Percentiles rank a stretch among this genome's conserved stretches.
phyloP scores from a whole-genome alignment of 2,329 filamentous ascomycete genomes.

The Sclerotinia trifoliorum region DNA sequence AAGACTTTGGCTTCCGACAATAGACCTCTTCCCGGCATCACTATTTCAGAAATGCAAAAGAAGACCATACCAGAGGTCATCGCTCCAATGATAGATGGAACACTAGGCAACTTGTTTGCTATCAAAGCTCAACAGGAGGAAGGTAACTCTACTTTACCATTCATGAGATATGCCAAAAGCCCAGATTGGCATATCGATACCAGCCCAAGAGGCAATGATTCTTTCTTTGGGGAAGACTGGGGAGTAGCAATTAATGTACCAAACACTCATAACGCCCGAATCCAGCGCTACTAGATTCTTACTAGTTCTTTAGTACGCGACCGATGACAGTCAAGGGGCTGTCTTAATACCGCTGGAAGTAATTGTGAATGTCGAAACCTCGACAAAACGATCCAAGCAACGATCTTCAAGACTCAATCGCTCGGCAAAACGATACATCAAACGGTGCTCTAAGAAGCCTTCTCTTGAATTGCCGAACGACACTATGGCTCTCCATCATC shows the following conservation, averaged over 20 bases:
- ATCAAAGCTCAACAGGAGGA: conserved; percentile 31
- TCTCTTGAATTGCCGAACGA: not conserved
- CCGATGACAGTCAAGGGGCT: not conserved
- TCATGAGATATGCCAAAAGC: conserved; percentile 32
- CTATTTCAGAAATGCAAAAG: conserved; percentile 31
- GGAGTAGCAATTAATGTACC: conserved; percentile 23
- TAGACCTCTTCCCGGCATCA: conserved; percentile 26
- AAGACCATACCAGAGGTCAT: conserved; percentile 31
- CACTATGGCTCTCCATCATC: not conserved
- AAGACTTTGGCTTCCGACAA: conserved; percentile 22
- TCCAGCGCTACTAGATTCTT: not conserved
- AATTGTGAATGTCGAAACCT: not conserved
- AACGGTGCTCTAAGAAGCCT: not conserved
- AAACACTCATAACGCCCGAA: not conserved
- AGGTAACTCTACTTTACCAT: conserved; percentile 24
- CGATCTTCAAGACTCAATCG: not conserved
- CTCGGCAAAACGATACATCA: not conserved
- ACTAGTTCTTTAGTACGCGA: not conserved
- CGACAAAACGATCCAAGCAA: not conserved
- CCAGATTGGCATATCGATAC: conserved; percentile 34
- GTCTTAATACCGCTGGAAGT: not conserved
- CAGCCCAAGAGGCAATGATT: conserved; percentile 33
- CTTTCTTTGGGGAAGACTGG: conserved; percentile 39
- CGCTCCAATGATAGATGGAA: conserved; percentile 33
- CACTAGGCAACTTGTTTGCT: conserved; percentile 34